Evolutionary conservation across 768 basidiomycete species (phyloP), one percentile per base, ranked within the genome.

Genomic region (Calocybe indica): DNA sequence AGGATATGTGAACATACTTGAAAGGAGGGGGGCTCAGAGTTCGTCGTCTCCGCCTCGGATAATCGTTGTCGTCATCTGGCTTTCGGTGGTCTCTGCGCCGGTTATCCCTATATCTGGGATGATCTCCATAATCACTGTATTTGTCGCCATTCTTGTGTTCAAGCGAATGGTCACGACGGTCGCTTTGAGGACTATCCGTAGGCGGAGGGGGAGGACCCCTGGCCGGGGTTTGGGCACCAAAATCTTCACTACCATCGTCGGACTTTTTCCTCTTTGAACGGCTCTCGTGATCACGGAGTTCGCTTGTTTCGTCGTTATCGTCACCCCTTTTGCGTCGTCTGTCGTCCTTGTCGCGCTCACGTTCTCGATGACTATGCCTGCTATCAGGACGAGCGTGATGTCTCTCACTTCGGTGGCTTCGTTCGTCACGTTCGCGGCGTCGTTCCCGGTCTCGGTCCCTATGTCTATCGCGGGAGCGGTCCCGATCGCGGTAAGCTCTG

Each of bases 251-350:
- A 42, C 64, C 68, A 46, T 77, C 81, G 55, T 82, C 80, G 22
- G 72, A 71, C 55, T 69, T 72, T 63, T 79, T 85, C 59, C 84
- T 74, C 62, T 89, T 88, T 42, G 65, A 63, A 47, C 82, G 76
- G 30, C 82, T 76, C 33, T 78, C 80, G 12, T 61, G 66, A 22
- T 43, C 42, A 13, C 31, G 31, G 12, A 32, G 35, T n/a, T 43
- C 42, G 22, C 2, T 22, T 4, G 22, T 22, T 22, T 22, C 22
- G 37, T 69, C 69, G 47, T 76, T 76, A 33, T 43, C 79, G 45
- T 88, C 85, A 28, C 69, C 72, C 56, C 86, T 74, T 64, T 85
- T 85, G 53, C 89, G 78, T 43, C 86, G 74, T 49, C 79, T 75
- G 50, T 83, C 77, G 46, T 74, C 69, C 47, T 80, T 79, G 55